Evolutionary conservation across 805 yeast species (phyloP).

Genomic region (Nakazawaea pomicola): DNA sequence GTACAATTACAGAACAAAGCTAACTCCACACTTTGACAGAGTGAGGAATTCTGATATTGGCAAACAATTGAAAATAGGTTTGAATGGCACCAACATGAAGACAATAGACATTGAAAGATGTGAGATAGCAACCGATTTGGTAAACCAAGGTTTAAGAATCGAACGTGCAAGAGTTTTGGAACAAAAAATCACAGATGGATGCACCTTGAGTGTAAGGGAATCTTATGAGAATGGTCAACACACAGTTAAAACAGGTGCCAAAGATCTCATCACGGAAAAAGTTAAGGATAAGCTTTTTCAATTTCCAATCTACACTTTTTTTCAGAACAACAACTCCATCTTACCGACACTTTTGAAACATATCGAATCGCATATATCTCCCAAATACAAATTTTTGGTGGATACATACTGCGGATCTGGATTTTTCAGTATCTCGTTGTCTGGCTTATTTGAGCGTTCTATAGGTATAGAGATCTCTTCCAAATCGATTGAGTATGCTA

Average conservation of each 20-base stretch:
- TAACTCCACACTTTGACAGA: slow-evolving; percentile 91
- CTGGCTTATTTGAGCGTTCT: slow-evolving; percentile 26
- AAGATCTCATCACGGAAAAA: slow-evolving; percentile 29
- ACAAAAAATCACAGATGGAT: slow-evolving; percentile 7
- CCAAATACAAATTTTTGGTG: slow-evolving; percentile 27
- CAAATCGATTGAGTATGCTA: slow-evolving; percentile 30
- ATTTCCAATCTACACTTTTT: slow-evolving; percentile 34
- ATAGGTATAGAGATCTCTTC: slow-evolving; percentile 37
- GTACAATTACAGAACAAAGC: slow-evolving; percentile 79
- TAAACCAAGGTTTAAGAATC: slow-evolving; percentile 24
- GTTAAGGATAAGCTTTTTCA: slow-evolving; percentile 32
- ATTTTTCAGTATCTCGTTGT: slow-evolving; percentile 34
- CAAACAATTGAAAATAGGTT: slow-evolving; percentile 78
- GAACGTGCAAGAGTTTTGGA: slow-evolving; percentile 5
- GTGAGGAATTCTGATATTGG: slow-evolving; percentile 43
- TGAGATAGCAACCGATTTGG: slow-evolving; percentile 29
- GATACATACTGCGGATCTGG: slow-evolving; percentile 46
- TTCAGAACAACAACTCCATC: slow-evolving; percentile 34
- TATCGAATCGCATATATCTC: slow-evolving; percentile 17
- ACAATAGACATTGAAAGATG: slow-evolving; percentile 32
- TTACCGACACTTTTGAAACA: slow-evolving; percentile 31
- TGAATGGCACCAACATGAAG: slow-evolving; percentile 32
- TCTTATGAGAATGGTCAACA: slow-evolving; percentile 27
- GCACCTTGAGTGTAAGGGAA: slow-evolving; percentile 29
- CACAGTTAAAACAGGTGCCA: slow-evolving; percentile 24